Base-by-base conservation (phyloP, 78 protist genomes). In the Diacronema lutheri region DNA sequence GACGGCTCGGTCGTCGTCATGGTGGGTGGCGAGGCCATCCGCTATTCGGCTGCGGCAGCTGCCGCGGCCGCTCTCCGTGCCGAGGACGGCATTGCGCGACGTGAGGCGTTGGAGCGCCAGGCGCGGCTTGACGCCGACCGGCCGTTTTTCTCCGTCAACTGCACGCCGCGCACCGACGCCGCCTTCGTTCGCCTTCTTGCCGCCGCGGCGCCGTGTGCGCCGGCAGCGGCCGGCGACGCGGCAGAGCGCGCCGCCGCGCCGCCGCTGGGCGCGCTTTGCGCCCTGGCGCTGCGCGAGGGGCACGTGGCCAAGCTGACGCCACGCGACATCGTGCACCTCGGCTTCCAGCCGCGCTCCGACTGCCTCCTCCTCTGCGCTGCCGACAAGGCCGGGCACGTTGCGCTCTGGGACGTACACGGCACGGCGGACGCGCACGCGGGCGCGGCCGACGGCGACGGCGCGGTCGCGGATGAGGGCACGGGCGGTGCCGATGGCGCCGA, bases 311-410 rank as follows among this genome's bases (percentile, higher is more conserved):
- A 29, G 71, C 26, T 31, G 25, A 64, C 41, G 40, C 4, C 2
- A 40, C 1, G 21, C 40, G 71, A 16, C n/a, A 31, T 14, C n/a
- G 71, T 64, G 25, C 71, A 64, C 71, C 71, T 68, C 19, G 19
- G 4, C 40, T 68, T 68, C 55, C 80, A 73, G 56, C 80, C 80
- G 41, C 61, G 62, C 11, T 37, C 37, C 37, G 80, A 73, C 40
- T 0, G 23, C 20, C 80, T 73, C 61, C 21, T 41, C 38, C 25
- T 46, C 38, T 37, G 38, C 19, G 80, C 80, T 3, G 80, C 29
- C 37, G 80, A 73, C 61, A 73, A 73, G 61, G 38, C 23, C 13
- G 80, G 80, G 62, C 16, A 44, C 41, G 56, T 73, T 16, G 23
- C 62, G n/a, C 16, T 73, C 25, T 73, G 80, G 80, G 20, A 23